Evolutionary conservation across 2,329 filamentous ascomycete genomes (phyloP), one percentile per base, ranked within the genome.

Genomic region (Pleoardoris graminearum): DNA sequence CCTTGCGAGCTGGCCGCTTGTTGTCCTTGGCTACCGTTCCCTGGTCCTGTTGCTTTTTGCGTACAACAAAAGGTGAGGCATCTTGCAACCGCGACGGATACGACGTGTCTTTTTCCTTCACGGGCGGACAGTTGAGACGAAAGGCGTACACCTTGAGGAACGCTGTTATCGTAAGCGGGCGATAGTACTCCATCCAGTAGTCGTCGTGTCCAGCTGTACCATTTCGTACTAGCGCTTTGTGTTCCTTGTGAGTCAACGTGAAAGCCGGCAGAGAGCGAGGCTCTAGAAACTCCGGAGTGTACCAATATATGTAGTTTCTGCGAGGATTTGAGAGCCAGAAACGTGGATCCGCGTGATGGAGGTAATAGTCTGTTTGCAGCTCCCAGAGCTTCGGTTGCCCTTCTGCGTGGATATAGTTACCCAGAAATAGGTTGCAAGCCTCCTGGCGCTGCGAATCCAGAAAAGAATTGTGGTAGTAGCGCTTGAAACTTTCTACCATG

Each of bases 391-490:
- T 93, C 0, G 94, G 94, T 68, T 96, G 88, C 0, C 90, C 91
- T 58, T 91, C 86, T 0, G 83, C 77, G 69, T 91, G 97, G 45
- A 92, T 90, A 71, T 99, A 99, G 68, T 97, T 97, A 6, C 94
- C 94, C 1, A 99, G 82, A 68, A 99, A 99, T 8, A 99, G 79
- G 62, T 99, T 99, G 74, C 97, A 97, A 0, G 94, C 94, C 74
- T 99, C 94, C 74, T 99, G 94, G 27, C 94, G 86, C 70, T 99
- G 94, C n/a, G 89, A 92, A 72, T 99, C 94, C 7, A 99, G 82
- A 71, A 99, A 99, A 0, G 93, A 96, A 69, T 99, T 99, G 76
- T 97, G 96, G 74, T 99, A 99, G 73, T 97, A 99, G 23, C 94
- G 85, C 73, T 97, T 99, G 79, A 99, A 97, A 71, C 91, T 96